Base-by-base conservation (phyloP, 352 stramenopile genomes). In the Phytophthora fragariaefolia region DNA sequence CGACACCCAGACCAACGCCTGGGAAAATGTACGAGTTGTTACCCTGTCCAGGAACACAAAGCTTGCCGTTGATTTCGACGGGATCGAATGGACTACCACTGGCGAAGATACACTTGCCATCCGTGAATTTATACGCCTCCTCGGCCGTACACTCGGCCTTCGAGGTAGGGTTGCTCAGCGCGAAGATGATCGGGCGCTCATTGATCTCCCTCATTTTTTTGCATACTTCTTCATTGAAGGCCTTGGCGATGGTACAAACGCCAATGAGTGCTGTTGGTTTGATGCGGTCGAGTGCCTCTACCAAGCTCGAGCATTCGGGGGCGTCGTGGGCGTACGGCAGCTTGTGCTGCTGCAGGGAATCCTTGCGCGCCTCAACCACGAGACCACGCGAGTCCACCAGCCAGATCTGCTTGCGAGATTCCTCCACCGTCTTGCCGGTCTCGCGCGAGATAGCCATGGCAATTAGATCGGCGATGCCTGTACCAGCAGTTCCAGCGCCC, bases 1-100 rank as follows among this genome's bases (percentile, higher is more conserved):
- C 91, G 17, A 95, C 95, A 30, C 93, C 97, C 3, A 99, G 84
- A 20, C 95, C 97, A 54, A 99, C 82, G 48, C 96, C 97, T 20
- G 97, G 96, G 83, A 99, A 99, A 61, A 99, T 92, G 77, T 98
- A 99, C 73, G 96, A 93, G 80, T 98, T 98, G 85, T 98, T 98
- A 68, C 90, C 87, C 73, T 98, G 93, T 30, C 88, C 87, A 32
- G 92, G 93, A 36, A 94, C 78, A 52, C 79, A 93, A 12, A 72
- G 89, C 66, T 92, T 82, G 50, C 90, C 95, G 63, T 97, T 89
- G 56, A 97, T 81, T 66, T 89, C 71, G 3, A 99, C 93, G 6
- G 95, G 91, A 74, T 98, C 92, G 81, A 99, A 99, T 15, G 97
- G 96, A 36, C 85, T 97, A 36, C 97, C 97, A 56, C 86, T 97